Evolutionary conservation across 163 green algal genomes (phyloP).

Genomic region (Chloromonas sp.): DNA sequence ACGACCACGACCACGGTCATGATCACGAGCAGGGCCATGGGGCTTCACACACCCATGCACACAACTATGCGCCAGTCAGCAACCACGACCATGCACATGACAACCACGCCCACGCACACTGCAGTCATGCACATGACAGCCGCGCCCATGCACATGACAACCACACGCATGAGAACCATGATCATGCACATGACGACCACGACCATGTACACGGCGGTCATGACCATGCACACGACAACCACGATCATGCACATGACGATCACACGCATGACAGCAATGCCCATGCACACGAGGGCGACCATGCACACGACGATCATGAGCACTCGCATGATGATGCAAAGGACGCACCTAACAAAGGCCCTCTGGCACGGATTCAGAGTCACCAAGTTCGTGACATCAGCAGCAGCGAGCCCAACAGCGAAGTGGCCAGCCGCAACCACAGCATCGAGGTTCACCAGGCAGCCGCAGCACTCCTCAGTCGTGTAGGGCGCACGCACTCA

Average conservation of each 20-base stretch:
- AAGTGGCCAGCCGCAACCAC: too few relatives aligned
- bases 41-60: slow-evolving; percentile 16
- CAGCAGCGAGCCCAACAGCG: too few relatives aligned
- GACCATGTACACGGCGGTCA: slow-evolving; percentile 12
- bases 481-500: too few relatives aligned
- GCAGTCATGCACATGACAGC: slow-evolving; percentile 9
- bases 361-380: too few relatives aligned
- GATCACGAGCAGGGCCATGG: slow-evolving; percentile 24
- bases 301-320: neutral
- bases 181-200: slow-evolving; percentile 20
- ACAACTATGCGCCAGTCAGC: neutral
- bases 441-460: too few relatives aligned
- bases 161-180: slow-evolving; percentile 18
- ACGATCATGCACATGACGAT: slow-evolving; percentile 10
- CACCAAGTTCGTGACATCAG: too few relatives aligned
- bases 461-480: too few relatives aligned
- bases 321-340: neutral
- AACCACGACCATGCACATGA: slow-evolving; percentile 14
- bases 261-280: slow-evolving; percentile 12
- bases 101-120: slow-evolving; percentile 21
- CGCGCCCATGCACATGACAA: slow-evolving; percentile 32
- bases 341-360: too few relatives aligned
- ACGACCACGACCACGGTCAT: slow-evolving; percentile 35
- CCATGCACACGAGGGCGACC: neutral
- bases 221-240: slow-evolving; percentile 6